A percentile compares a stretch with the other conserved stretches of the same genome.
Evolutionary conservation across 768 basidiomycete species (phyloP).

Genomic region (Mycena latifolia): DNA sequence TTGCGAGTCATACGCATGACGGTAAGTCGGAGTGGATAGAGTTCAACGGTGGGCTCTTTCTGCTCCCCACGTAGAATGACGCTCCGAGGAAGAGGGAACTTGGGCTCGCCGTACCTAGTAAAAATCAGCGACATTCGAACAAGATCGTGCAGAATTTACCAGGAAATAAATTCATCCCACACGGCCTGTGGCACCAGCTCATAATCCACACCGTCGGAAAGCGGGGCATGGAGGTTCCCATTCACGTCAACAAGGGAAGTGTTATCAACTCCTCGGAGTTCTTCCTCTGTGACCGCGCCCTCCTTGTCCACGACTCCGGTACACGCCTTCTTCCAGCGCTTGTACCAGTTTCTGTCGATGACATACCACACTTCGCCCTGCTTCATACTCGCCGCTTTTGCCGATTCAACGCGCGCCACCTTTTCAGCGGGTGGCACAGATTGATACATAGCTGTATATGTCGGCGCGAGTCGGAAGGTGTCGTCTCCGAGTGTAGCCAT

Average conservation of each 20-base stretch:
- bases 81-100: constrained; percentile 69
- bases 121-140: background rate
- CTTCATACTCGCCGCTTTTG: constrained; percentile 62
- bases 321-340: constrained; percentile 80
- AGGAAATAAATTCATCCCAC: constrained; percentile 76
- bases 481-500: constrained; percentile 71
- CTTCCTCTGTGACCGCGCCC: constrained; percentile 68
- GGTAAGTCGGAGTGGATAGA: constrained; percentile 75
- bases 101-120: constrained; percentile 78
- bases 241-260: constrained; percentile 68
- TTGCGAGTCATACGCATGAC: constrained; percentile 56
- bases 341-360: constrained; percentile 78
- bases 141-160: constrained; percentile 57
- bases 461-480: constrained; percentile 42
- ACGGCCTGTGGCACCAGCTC: constrained; percentile 80
- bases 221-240: constrained; percentile 57
- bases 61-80: constrained; percentile 72
- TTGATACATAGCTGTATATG: constrained; percentile 39
- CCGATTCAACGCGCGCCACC: constrained; percentile 60
- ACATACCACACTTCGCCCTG: constrained; percentile 86
- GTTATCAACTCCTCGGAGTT: constrained; percentile 85
- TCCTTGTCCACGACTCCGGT: constrained; percentile 78
- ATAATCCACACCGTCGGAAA: constrained; percentile 75
- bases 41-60: constrained; percentile 71
- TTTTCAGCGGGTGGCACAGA: constrained; percentile 59